phyloP scores from a whole-genome alignment of 2,329 filamentous ascomycete genomes.

The Verticillium klebahnii region DNA sequence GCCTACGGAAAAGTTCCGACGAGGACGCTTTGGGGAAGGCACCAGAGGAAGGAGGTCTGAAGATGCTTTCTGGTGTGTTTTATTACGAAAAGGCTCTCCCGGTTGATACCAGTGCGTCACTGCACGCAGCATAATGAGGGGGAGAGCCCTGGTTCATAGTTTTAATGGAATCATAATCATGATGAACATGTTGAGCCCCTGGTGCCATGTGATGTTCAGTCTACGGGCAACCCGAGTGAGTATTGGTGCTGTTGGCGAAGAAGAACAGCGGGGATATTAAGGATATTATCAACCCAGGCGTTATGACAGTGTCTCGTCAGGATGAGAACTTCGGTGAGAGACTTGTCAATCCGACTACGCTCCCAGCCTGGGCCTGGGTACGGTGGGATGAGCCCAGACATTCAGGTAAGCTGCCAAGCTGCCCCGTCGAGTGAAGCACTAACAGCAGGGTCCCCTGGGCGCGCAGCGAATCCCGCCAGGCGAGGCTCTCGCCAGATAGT shows the following conservation, averaged over 20 bases:
- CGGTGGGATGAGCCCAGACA: neutral
- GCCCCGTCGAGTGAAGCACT: neutral
- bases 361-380: neutral
- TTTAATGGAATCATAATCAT: neutral
- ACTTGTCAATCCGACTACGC: neutral
- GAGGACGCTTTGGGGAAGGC: neutral
- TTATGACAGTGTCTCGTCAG: too few species aligned
- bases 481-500: neutral
- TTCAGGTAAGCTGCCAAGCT: neutral
- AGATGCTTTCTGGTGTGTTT: neutral
- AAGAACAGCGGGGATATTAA: too few species aligned
- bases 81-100: neutral
- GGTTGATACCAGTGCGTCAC: neutral
- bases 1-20: neutral
- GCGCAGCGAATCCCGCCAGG: neutral
- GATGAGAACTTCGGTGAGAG: too few species aligned
- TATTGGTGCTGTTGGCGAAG: neutral
- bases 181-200: neutral
- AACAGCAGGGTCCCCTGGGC: neutral
- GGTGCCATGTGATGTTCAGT: too few species aligned
- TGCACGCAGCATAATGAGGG: neutral
- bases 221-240: too few species aligned
- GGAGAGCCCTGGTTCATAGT: neutral
- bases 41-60: neutral
- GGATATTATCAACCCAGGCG: too few species aligned